Base-by-base conservation (phyloP, 441 rosid species). In the Flueggea neowawraea region DNA sequence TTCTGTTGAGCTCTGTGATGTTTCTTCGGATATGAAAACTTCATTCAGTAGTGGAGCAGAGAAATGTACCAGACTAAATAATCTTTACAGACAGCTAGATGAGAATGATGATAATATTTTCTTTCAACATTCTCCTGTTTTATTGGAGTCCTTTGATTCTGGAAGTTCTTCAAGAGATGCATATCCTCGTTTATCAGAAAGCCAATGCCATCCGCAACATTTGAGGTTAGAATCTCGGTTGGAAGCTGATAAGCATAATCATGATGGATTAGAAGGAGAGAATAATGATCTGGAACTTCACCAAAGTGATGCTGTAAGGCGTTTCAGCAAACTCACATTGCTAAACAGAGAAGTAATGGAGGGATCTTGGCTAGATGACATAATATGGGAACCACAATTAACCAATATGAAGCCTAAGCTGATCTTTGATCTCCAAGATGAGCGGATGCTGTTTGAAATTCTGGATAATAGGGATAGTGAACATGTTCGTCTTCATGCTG, bases 371-470 rank as follows among this genome's bases (percentile, higher is more conserved):
- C 70, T 88, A 69, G 82, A 90, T 69, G 74, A 83, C 73, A 80
- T 95, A 69, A 79, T 89, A 70, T 92, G 98, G 98, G 99, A 90
- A 22, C 76, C 93, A 22, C 65, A 74, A 55, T 73, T 74, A 55
- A 63, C 66, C 65, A 65, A 68, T 47, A 52, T 75, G 47, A 90
- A 84, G 69, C 89, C 95, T 57, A 90, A 87, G 89, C 81, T 95
- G 56, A 87, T 95, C 72, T 84, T 85, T 67, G 97, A 95, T 78
- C 97, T 95, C 73, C 95, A 85, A 72, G 99, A 95, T 76, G 86
- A 88, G 79, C 91, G 87, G 67, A 95, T 95, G 98, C 89, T 90
- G 71, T 95, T 92, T 83, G 94, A 95, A 77, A 80, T 90, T 73
- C 64, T 80, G 58, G 95, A 90, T 87, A 73, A 75, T 57, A 78